phyloP scores from a whole-genome alignment of 2,329 filamentous ascomycete species.

The Aspergillus sp. region DNA sequence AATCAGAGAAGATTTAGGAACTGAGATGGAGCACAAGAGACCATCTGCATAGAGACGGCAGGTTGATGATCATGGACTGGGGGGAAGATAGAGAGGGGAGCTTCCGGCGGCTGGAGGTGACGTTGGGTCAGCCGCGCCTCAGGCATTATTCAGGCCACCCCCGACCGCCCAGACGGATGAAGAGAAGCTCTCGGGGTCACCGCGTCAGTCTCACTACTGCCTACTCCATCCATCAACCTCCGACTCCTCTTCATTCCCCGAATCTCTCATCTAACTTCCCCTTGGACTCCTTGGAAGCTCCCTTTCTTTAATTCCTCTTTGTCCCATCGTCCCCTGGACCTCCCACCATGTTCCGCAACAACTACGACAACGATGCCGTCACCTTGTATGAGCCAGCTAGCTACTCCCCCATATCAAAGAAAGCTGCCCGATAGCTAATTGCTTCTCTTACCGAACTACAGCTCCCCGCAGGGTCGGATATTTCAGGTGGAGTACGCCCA shows the following conservation, averaged over 20 bases:
- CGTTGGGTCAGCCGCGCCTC: slow-evolving; percentile 23
- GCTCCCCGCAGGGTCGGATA: slow-evolving; percentile 97
- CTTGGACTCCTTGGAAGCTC: slow-evolving; percentile 15
- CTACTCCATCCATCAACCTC: slow-evolving; percentile 16
- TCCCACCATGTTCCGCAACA: slow-evolving; percentile 89
- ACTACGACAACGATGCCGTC: slow-evolving; percentile 99
- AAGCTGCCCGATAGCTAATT: slow-evolving; percentile 10
- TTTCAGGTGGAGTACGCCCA: slow-evolving; percentile 99
- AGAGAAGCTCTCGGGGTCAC: slow-evolving; percentile 20
- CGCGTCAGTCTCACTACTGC: slow-evolving; percentile 36
- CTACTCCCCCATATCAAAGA: slow-evolving; percentile 24
- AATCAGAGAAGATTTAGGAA: background rate
- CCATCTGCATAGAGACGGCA: slow-evolving; percentile 11
- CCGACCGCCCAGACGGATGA: slow-evolving; percentile 9
- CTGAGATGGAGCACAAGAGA: background rate
- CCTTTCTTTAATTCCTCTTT: slow-evolving; percentile 13
- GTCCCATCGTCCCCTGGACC: slow-evolving; percentile 7
- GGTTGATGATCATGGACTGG: background rate
- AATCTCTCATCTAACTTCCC: slow-evolving; percentile 10
- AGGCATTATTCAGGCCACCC: slow-evolving; percentile 13
- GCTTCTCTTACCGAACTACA: slow-evolving; percentile 37
- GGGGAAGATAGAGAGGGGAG: background rate
- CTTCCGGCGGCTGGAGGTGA: slow-evolving; percentile 21
- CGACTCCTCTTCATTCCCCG: slow-evolving; percentile 10
- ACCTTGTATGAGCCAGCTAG: slow-evolving; percentile 72